Evolutionary conservation across 176 grass and related monocot species (phyloP).

Genomic region (Leersia perrieri): DNA sequence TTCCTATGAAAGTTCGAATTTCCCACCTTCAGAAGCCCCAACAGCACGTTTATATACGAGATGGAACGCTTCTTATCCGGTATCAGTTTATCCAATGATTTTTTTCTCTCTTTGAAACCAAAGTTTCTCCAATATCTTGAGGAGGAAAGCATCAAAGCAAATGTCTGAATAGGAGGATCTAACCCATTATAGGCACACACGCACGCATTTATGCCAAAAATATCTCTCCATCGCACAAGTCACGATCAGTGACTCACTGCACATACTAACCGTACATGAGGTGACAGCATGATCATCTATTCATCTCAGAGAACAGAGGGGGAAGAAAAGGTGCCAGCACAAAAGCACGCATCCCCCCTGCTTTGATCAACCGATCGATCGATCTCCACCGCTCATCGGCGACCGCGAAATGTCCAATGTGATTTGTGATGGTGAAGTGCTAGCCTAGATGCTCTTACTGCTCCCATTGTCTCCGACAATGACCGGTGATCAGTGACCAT

Average conservation of each 20-base stretch:
- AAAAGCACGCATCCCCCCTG: background rate
- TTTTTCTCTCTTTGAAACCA: too few relatives aligned
- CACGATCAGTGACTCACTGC: background rate
- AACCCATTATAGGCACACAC: background rate
- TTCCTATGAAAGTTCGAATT: too few relatives aligned
- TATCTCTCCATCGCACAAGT: background rate
- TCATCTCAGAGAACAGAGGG: background rate
- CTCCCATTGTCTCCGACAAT: background rate
- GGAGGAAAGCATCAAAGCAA: too few relatives aligned
- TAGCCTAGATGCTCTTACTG: background rate
- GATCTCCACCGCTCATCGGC: background rate
- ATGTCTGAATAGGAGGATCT: background rate
- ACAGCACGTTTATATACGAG: too few relatives aligned
- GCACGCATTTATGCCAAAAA: background rate
- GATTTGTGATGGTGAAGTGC: background rate
- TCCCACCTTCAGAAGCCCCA: too few relatives aligned
- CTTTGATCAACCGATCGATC: background rate
- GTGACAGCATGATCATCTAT: background rate
- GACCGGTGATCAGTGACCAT: background rate
- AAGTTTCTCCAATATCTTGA: too few relatives aligned
- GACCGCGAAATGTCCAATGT: background rate
- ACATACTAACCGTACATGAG: background rate
- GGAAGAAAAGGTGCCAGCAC: background rate
- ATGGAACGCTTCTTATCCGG: too few relatives aligned
- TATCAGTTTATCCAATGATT: too few relatives aligned